Evolutionary conservation across 2,329 filamentous ascomycete genomes (phyloP).

Genomic region (Blastomyces parvus): DNA sequence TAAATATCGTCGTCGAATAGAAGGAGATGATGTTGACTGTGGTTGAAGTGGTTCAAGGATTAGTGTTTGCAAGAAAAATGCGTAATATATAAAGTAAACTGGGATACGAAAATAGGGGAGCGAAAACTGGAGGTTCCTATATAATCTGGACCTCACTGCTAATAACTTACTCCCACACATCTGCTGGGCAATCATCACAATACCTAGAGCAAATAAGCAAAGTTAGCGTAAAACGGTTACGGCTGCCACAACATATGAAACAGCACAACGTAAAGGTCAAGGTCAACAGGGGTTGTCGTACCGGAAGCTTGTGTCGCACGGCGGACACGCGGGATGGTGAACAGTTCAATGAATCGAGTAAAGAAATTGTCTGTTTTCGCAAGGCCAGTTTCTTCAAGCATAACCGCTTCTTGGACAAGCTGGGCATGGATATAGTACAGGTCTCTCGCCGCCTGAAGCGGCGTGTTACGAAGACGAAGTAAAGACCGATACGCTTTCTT

Average conservation of each 20-base stretch:
- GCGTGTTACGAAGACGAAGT: conserved; percentile 48
- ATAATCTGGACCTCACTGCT: not conserved
- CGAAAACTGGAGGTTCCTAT: not conserved
- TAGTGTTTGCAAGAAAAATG: not conserved
- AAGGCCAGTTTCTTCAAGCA: conserved; percentile 32
- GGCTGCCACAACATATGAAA: not conserved
- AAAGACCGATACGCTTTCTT: conserved; percentile 52
- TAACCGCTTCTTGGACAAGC: conserved; percentile 22
- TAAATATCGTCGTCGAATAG: conserved; percentile 47
- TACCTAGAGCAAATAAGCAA: conserved; percentile 3
- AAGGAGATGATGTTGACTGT: conserved; percentile 60
- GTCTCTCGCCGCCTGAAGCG: conserved; percentile 52
- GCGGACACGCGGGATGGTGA: conserved; percentile 25
- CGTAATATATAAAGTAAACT: not conserved
- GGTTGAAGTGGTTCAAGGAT: not conserved
- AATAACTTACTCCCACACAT: conserved; percentile 29
- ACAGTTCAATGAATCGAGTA: conserved; percentile 26
- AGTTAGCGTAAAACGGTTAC: not conserved
- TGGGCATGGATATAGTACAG: conserved; percentile 49
- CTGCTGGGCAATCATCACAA: conserved; percentile 26
- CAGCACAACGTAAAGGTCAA: not conserved
- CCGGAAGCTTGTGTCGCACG: conserved; percentile 24
- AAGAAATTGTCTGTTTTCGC: conserved; percentile 42
- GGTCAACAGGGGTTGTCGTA: not conserved
- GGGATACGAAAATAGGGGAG: not conserved